A percentile compares a stretch with the other conserved stretches of the same genome.
phyloP scores from a whole-genome alignment of 1,139 yeast species.

The Scheffersomyces illinoinensis region DNA sequence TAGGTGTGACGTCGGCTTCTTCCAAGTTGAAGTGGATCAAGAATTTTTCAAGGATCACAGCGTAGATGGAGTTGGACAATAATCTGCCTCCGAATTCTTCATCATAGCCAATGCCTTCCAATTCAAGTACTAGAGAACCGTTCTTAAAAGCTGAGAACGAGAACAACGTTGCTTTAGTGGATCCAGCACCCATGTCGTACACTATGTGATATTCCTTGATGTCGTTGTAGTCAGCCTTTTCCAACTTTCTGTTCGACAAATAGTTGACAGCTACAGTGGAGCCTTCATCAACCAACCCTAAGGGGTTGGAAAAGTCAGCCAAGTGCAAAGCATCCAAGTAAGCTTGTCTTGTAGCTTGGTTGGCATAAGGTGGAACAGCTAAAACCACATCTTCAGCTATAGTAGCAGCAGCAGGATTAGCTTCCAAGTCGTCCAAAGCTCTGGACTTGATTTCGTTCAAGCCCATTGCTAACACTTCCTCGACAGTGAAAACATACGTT shows the following conservation, averaged over 20 bases:
- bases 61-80: slow-evolving; percentile 66
- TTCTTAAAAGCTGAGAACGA: slow-evolving; percentile 53
- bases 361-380: slow-evolving; percentile 74
- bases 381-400: slow-evolving; percentile 66
- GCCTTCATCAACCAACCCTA: slow-evolving; percentile 84
- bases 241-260: slow-evolving; percentile 51
- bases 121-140: slow-evolving; percentile 48
- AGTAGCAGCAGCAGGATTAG: slow-evolving; percentile 27
- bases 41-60: slow-evolving; percentile 60
- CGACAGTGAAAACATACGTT: slow-evolving; percentile 47
- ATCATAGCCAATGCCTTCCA: slow-evolving; percentile 74
- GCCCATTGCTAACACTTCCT: slow-evolving; percentile 85
- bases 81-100: slow-evolving; percentile 70
- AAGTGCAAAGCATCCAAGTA: slow-evolving; percentile 70
- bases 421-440: slow-evolving; percentile 50
- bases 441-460: slow-evolving; percentile 65
- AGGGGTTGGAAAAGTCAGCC: slow-evolving; percentile 62
- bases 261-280: slow-evolving; percentile 85
- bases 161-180: slow-evolving; percentile 82
- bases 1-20: slow-evolving; percentile 43
- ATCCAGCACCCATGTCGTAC: slow-evolving; percentile 92
- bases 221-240: slow-evolving; percentile 32
- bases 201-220: slow-evolving; percentile 63
- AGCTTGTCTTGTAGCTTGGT: slow-evolving; percentile 67
- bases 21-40: slow-evolving; percentile 41